Evolutionary conservation across 2,329 filamentous ascomycete genomes (phyloP).

Genomic region (Pseudonectria foliicola): DNA sequence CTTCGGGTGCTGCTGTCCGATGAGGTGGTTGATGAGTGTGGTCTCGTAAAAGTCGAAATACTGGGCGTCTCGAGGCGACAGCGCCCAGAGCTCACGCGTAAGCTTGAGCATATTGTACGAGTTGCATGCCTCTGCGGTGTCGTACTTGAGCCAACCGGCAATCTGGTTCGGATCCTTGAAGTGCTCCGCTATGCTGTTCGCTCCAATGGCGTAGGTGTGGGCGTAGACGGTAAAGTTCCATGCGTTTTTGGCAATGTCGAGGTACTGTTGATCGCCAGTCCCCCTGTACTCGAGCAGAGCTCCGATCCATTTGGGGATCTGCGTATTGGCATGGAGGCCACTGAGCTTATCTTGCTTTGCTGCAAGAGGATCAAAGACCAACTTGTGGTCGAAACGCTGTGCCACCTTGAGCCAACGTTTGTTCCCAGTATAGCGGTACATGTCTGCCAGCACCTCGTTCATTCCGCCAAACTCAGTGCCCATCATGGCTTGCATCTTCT

Average conservation of each 20-base stretch:
- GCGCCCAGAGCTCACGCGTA: conserved; percentile 42
- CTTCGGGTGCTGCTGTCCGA: conserved; percentile 40
- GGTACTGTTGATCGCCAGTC: conserved; percentile 37
- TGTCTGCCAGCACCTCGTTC: conserved; percentile 42
- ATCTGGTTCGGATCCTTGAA: conserved; percentile 42
- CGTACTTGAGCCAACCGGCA: conserved; percentile 32
- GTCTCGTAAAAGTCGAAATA: conserved; percentile 50
- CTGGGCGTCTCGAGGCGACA: conserved; percentile 29
- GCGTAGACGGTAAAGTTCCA: conserved; percentile 39
- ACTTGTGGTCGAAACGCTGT: conserved; percentile 42
- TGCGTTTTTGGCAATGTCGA: conserved; percentile 42
- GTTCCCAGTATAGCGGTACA: conserved; percentile 40
- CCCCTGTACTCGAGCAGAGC: conserved; percentile 41
- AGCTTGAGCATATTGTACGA: conserved; percentile 52
- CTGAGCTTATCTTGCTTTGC: conserved; percentile 36
- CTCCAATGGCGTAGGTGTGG: conserved; percentile 47
- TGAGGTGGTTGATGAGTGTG: conserved; percentile 42
- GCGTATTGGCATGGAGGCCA: conserved; percentile 46
- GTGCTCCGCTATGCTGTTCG: conserved; percentile 47
- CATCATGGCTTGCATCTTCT: conserved; percentile 41
- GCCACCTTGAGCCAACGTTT: conserved; percentile 39
- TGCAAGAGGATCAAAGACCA: conserved; percentile 40
- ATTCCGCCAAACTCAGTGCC: conserved; percentile 46
- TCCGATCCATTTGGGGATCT: conserved; percentile 49
- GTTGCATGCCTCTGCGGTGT: conserved; percentile 47